These are phyloP conservation scores for Xylaria nigripes DNA, from an alignment of 495 filamentous ascomycete genomes.

Conservation along the genomic window DNA sequence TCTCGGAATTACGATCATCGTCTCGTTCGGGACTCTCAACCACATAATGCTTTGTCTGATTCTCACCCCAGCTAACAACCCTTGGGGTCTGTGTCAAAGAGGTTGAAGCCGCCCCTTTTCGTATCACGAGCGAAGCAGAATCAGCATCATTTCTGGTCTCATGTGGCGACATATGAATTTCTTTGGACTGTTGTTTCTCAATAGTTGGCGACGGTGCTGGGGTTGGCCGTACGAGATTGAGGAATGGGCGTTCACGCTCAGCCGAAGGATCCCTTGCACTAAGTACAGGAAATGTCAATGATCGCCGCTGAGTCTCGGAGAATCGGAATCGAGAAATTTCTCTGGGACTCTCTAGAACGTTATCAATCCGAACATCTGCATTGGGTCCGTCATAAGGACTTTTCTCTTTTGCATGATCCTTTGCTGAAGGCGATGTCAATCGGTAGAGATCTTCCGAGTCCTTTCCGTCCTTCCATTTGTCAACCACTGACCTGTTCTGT, in stretches of 20 bases:
- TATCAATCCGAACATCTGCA: conserved; percentile 46
- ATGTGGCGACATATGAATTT: not conserved
- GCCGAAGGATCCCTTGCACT: conserved; percentile 38
- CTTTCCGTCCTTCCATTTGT: conserved; percentile 38
- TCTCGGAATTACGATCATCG: conserved; percentile 22
- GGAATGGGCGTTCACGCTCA: conserved; percentile 42
- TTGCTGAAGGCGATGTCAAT: conserved; percentile 41
- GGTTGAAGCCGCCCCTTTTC: conserved; percentile 22
- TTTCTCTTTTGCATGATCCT: conserved; percentile 35
- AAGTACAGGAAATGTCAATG: conserved; percentile 24
- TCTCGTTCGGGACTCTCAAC: conserved; percentile 44
- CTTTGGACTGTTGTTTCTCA: conserved; percentile 25
- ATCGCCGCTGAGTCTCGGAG: conserved; percentile 4
- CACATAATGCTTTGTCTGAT: conserved; percentile 53
- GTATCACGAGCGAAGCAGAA: conserved; percentile 7
- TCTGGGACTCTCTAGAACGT: conserved; percentile 31
- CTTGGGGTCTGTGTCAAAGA: conserved; percentile 30
- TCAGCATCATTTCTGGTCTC: conserved; percentile 8
- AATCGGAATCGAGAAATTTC: conserved; percentile 22
- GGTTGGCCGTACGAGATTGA: conserved; percentile 47
- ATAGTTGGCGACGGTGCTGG: conserved; percentile 37
- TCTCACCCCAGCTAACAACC: conserved; percentile 52
- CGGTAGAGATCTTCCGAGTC: conserved; percentile 25
- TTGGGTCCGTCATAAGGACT: conserved; percentile 46
- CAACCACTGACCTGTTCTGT: conserved; percentile 39